A percentile compares a stretch with the other conserved stretches of the same genome.
Evolutionary conservation across 352 stramenopile genomes (phyloP).

Genomic region (Phytophthora pini): DNA sequence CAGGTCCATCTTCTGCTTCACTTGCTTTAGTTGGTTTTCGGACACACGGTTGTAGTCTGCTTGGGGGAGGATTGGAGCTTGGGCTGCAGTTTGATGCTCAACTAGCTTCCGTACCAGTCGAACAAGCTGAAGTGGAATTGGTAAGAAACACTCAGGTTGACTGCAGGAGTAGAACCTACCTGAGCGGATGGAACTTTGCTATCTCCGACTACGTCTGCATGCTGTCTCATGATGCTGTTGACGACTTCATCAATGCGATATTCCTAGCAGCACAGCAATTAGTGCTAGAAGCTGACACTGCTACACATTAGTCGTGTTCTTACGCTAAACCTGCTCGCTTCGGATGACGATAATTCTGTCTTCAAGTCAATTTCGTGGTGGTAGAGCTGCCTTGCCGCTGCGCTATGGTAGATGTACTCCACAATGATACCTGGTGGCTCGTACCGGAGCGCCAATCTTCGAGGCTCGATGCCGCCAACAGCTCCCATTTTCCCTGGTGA

Average conservation of each 20-base stretch:
- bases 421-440: conserved; percentile 61
- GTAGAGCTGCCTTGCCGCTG: conserved; percentile 44
- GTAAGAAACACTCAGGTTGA: neutral
- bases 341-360: conserved; percentile 13
- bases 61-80: conserved; percentile 43
- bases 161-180: conserved; percentile 22
- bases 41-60: conserved; percentile 85
- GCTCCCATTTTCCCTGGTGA: conserved; percentile 12
- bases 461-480: conserved; percentile 47
- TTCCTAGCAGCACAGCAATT: conserved; percentile 25
- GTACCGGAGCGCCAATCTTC: conserved; percentile 63
- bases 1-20: conserved; percentile 76
- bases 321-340: conserved; percentile 23
- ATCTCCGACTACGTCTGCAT: conserved; percentile 47
- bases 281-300: too few relatives aligned
- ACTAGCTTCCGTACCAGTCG: conserved; percentile 55
- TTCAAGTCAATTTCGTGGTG: conserved; percentile 69
- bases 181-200: conserved; percentile 53
- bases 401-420: conserved; percentile 52
- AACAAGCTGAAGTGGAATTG: conserved; percentile 38
- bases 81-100: conserved; percentile 14
- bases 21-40: conserved; percentile 69
- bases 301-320: too few relatives aligned
- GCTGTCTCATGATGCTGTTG: conserved; percentile 41
- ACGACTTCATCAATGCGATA: conserved; percentile 45